Evolutionary conservation across 805 yeast genomes (phyloP).

Genomic region (Wickerhamiella musiphila): DNA sequence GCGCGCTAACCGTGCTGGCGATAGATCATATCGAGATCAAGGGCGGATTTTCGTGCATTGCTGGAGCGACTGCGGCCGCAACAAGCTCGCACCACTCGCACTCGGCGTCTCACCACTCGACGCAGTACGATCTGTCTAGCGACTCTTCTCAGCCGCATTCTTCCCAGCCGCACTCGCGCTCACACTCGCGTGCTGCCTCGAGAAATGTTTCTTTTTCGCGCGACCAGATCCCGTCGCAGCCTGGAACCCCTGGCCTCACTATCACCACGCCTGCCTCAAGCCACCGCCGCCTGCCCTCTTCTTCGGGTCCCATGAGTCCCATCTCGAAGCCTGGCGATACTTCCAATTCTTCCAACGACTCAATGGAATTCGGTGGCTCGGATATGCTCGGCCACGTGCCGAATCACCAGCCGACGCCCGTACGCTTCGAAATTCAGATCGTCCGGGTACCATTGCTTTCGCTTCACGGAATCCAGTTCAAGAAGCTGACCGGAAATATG

Average conservation of each 20-base stretch:
- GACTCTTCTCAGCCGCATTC: too few relatives aligned
- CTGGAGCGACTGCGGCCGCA: conserved; percentile 23
- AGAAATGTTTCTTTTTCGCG: too few relatives aligned
- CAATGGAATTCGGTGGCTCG: conserved; percentile 21
- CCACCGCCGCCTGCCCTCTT: conserved; percentile 2
- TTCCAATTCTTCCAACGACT: conserved; percentile 20
- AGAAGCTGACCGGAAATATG: conserved; percentile 81
- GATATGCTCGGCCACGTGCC: conserved; percentile 22
- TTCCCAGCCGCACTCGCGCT: too few relatives aligned
- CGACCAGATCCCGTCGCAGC: too few relatives aligned
- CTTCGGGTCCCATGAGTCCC: conserved; percentile 4
- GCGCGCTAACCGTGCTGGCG: conserved; percentile 55
- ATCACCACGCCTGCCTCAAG: not conserved
- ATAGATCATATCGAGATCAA: conserved; percentile 76
- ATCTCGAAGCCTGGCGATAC: conserved; percentile 17
- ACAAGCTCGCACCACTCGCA: conserved; percentile 11
- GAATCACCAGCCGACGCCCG: conserved; percentile 32
- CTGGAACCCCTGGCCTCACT: not conserved
- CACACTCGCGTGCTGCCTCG: too few relatives aligned
- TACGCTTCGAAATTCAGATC: conserved; percentile 77
- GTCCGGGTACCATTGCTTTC: conserved; percentile 86
- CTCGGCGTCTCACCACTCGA: not conserved
- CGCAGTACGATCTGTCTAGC: not conserved
- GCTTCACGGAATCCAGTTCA: conserved; percentile 85
- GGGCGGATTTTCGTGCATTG: conserved; percentile 83